A percentile compares a stretch with the other conserved stretches of the same genome.
phyloP scores from a whole-genome alignment of 2,329 filamentous ascomycete genomes.

The Aspergillus arachidicola region DNA sequence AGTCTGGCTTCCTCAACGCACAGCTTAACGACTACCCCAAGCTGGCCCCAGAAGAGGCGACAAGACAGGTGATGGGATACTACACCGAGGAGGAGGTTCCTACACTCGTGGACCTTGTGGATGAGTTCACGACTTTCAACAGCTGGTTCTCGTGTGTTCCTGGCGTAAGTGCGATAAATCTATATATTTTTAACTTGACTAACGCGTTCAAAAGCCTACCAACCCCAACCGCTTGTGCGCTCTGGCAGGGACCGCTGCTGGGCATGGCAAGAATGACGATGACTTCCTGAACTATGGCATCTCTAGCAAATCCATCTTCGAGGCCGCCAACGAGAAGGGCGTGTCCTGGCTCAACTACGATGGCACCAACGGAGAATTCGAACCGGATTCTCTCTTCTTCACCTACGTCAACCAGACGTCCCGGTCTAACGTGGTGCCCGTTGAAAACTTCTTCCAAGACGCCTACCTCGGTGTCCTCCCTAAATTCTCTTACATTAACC shows the following conservation, averaged over 20 bases:
- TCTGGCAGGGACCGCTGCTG: constrained; percentile 34
- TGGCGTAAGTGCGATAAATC: constrained; percentile 38
- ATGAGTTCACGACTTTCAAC: constrained; percentile 50
- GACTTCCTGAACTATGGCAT: constrained; percentile 29
- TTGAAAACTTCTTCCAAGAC: constrained; percentile 38
- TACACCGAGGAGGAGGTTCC: constrained; percentile 49
- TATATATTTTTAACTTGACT: neutral
- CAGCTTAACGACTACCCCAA: constrained; percentile 42
- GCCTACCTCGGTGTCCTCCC: constrained; percentile 35
- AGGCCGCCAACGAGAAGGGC: constrained; percentile 37
- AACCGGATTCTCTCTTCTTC: constrained; percentile 37
- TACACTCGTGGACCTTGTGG: constrained; percentile 42
- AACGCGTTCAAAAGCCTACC: constrained; percentile 37
- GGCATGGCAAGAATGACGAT: constrained; percentile 38
- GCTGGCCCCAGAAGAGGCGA: constrained; percentile 33
- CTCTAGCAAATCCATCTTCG: constrained; percentile 43
- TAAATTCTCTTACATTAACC: constrained; percentile 41
- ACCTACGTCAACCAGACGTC: constrained; percentile 41
- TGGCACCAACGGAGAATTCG: constrained; percentile 25
- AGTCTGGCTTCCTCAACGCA: constrained; percentile 47
- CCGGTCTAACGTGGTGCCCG: constrained; percentile 29
- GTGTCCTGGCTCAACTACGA: constrained; percentile 42
- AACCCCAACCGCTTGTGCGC: constrained; percentile 46
- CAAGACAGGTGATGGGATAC: constrained; percentile 48
- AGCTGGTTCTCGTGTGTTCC: constrained; percentile 49